phyloP scores from a whole-genome alignment of 1,284 basidiomycete genomes.

The Apiotrichum sp. region DNA sequence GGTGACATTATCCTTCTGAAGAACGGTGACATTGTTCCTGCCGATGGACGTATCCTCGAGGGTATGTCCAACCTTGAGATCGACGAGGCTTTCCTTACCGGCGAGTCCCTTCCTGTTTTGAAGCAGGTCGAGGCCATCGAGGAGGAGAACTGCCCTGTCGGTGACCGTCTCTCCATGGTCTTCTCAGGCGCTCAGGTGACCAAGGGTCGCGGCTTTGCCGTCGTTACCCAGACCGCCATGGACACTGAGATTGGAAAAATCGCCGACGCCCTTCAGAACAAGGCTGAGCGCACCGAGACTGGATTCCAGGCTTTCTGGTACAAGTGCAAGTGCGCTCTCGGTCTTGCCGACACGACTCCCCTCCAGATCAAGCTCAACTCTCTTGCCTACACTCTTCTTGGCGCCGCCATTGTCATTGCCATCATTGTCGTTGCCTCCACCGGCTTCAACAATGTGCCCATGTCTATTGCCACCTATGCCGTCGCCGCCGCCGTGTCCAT shows the following conservation, averaged over 20 bases:
- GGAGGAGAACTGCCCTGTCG: constrained; percentile 51
- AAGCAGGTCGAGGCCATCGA: constrained; percentile 52
- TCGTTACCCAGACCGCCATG: constrained; percentile 62
- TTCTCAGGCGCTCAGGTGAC: constrained; percentile 60
- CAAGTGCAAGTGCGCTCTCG: constrained; percentile 46
- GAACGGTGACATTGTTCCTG: constrained; percentile 58
- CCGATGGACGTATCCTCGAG: constrained; percentile 53
- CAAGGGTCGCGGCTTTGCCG: constrained; percentile 58
- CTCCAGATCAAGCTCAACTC: constrained; percentile 59
- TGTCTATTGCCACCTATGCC: constrained; percentile 48
- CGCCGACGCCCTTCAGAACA: constrained; percentile 50
- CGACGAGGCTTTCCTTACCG: constrained; percentile 65
- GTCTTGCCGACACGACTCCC: constrained; percentile 53
- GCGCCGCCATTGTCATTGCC: constrained; percentile 54
- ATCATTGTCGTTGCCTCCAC: constrained; percentile 58
- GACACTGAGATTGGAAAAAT: constrained; percentile 60
- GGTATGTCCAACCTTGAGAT: constrained; percentile 53
- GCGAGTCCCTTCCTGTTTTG: constrained; percentile 61
- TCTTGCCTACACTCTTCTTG: constrained; percentile 59
- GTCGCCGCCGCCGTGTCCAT: constrained; percentile 55
- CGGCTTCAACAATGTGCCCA: constrained; percentile 48
- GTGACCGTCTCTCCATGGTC: constrained; percentile 51
- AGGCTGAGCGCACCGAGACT: constrained; percentile 40
- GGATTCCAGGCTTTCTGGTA: constrained; percentile 43
- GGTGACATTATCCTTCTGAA: constrained; percentile 58